Percentiles rank a stretch among this genome's conserved stretches.
These are phyloP conservation scores for Penicillium sp. DNA, from an alignment of 2,329 filamentous ascomycete species.

Conservation along the genomic window DNA sequence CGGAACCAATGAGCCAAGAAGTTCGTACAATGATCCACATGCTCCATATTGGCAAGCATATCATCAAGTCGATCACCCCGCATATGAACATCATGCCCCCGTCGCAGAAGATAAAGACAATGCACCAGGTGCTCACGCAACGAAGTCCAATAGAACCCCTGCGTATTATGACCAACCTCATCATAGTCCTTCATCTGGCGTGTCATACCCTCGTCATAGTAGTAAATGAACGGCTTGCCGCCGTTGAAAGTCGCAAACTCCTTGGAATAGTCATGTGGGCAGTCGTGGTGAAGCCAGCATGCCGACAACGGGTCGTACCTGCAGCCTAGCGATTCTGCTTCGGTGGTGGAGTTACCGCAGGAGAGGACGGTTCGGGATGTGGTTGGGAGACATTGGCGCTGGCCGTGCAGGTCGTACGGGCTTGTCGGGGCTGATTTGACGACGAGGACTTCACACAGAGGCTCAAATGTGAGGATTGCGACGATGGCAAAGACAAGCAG, in stretches of 20 bases:
- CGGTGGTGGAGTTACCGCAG: not conserved
- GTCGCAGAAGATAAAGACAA: not conserved
- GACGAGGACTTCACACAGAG: not conserved
- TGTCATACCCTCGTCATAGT: not conserved
- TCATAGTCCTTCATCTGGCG: not conserved
- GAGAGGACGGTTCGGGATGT: not conserved
- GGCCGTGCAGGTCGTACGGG: not conserved
- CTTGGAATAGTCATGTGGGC: not conserved
- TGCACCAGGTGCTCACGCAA: not conserved
- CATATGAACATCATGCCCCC: not conserved
- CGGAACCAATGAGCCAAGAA: not conserved
- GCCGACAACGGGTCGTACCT: not conserved
- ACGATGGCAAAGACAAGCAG: not conserved
- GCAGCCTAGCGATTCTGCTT: not conserved
- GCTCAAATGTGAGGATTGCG: not conserved
- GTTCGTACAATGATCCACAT: not conserved
- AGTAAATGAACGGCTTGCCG: not conserved
- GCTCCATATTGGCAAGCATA: not conserved
- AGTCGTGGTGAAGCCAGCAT: not conserved
- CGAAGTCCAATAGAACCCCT: not conserved
- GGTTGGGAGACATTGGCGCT: not conserved
- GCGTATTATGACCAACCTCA: not conserved
- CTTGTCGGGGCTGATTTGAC: not conserved
- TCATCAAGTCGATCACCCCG: not conserved
- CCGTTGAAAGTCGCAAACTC: not conserved